phyloP scores from a whole-genome alignment of 176 grass and related monocot species.

The Alloteropsis semialata region DNA sequence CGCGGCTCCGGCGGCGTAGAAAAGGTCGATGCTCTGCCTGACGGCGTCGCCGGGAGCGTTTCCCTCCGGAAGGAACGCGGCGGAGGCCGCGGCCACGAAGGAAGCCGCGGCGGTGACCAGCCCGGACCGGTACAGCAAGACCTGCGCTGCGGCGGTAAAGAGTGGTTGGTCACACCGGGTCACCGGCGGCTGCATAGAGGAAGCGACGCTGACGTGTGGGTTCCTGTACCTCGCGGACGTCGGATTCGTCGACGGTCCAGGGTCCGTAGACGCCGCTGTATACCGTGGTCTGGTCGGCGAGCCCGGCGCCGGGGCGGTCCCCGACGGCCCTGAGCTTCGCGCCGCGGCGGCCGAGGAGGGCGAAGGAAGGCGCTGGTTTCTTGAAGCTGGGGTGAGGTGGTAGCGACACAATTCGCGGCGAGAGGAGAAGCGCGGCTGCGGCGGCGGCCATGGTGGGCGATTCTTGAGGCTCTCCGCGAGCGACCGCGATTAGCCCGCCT shows the following conservation, averaged over 20 bases:
- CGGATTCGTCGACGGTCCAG: conserved; percentile 68
- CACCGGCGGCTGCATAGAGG: too few species aligned
- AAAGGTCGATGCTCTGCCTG: conserved; percentile 40
- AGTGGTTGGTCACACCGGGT: neutral
- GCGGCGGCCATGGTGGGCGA: conserved; percentile 2
- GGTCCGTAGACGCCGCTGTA: conserved; percentile 71
- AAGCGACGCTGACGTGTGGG: neutral
- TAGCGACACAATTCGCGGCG: neutral
- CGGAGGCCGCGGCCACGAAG: conserved; percentile 54
- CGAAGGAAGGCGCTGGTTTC: neutral
- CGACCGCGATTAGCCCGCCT: neutral
- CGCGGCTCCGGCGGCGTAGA: conserved; percentile 56
- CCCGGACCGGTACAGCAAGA: conserved; percentile 75
- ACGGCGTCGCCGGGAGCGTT: conserved; percentile 45
- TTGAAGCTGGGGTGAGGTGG: neutral
- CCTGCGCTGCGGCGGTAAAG: conserved; percentile 35
- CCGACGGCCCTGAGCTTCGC: conserved; percentile 34
- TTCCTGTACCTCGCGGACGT: conserved; percentile 58
- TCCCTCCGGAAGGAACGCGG: conserved; percentile 60
- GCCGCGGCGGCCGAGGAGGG: neutral
- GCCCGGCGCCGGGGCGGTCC: conserved; percentile 27
- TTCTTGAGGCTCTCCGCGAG: neutral
- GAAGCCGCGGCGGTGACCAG: conserved; percentile 57
- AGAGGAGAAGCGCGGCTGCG: neutral
- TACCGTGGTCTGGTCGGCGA: conserved; percentile 48